A percentile compares a stretch with the other conserved stretches of the same genome.
These are phyloP conservation scores for Tricholoma matsutake DNA, from an alignment of 768 basidiomycete species.

Conservation along the genomic window DNA sequence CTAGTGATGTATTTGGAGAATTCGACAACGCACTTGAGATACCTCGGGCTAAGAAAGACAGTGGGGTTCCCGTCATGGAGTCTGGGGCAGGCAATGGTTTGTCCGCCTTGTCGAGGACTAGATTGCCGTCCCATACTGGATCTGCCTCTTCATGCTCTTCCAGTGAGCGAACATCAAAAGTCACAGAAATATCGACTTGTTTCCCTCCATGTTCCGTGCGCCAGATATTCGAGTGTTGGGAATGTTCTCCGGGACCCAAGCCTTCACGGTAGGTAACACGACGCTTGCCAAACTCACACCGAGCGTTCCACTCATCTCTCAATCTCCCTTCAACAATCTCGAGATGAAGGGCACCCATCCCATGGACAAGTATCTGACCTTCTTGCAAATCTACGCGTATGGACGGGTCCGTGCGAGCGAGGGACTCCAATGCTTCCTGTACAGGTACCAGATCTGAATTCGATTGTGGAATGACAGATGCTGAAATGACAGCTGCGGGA, in stretches of 20 bases:
- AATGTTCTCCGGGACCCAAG: slow-evolving; percentile 30
- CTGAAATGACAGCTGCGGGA: slow-evolving; percentile 84
- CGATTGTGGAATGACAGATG: slow-evolving; percentile 76
- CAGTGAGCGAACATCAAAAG: slow-evolving; percentile 54
- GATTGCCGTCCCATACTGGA: slow-evolving; percentile 73
- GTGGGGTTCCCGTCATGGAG: slow-evolving; percentile 43
- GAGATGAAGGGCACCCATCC: slow-evolving; percentile 83
- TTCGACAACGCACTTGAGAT: slow-evolving; percentile 69
- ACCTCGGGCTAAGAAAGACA: slow-evolving; percentile 61
- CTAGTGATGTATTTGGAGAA: slow-evolving; percentile 75
- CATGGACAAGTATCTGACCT: slow-evolving; percentile 80
- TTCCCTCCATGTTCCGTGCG: slow-evolving; percentile 62
- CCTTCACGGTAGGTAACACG: slow-evolving; percentile 81
- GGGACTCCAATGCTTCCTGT: slow-evolving; percentile 65
- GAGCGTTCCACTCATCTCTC: slow-evolving; percentile 73
- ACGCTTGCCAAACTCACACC: slow-evolving; percentile 73
- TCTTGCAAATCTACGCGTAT: slow-evolving; percentile 77
- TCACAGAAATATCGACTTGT: slow-evolving; percentile 45
- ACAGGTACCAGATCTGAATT: slow-evolving; percentile 77
- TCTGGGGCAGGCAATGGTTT: slow-evolving; percentile 52
- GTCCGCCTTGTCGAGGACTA: slow-evolving; percentile 57
- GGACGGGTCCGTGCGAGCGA: slow-evolving; percentile 88
- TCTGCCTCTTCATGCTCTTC: slow-evolving; percentile 56
- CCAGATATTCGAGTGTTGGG: slow-evolving; percentile 47
- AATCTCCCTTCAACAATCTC: slow-evolving; percentile 85